Evolutionary conservation across 176 grass and related monocot species (phyloP).

Genomic region (Leersia perrieri): DNA sequence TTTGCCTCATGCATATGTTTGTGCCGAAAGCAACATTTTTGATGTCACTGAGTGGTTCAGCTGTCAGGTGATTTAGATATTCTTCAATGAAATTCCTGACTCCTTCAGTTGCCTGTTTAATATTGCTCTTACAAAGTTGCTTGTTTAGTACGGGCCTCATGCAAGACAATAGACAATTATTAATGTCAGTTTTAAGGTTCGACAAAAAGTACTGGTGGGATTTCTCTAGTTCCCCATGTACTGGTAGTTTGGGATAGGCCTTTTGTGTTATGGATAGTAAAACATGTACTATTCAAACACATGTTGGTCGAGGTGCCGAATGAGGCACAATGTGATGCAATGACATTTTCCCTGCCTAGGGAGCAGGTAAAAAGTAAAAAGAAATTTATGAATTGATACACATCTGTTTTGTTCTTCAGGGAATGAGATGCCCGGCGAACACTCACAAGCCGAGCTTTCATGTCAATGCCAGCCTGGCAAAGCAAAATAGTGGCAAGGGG

Average conservation of each 20-base stretch:
- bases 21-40: slow-evolving; percentile 87
- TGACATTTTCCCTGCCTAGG: background rate
- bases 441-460: slow-evolving; percentile 97
- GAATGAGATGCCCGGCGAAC: slow-evolving; percentile 82
- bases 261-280: background rate
- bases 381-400: background rate
- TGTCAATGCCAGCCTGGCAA: slow-evolving; percentile 72
- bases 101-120: background rate
- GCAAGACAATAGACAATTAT: background rate
- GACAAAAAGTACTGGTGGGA: background rate
- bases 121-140: slow-evolving; percentile 13
- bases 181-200: background rate
- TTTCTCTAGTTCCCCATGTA: background rate
- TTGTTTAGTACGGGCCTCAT: background rate
- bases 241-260: background rate
- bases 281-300: background rate
- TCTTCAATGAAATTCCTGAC: slow-evolving; percentile 17
- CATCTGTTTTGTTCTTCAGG: slow-evolving; percentile 45
- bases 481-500: slow-evolving; percentile 67
- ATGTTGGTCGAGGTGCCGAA: background rate
- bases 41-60: slow-evolving; percentile 96
- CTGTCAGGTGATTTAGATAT: slow-evolving; percentile 71
- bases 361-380: background rate
- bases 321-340: background rate
- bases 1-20: slow-evolving; percentile 75